Evolutionary conservation across 805 yeast species (phyloP), one percentile per base, ranked within the genome.

Genomic region (Metschnikowia lachancei): DNA sequence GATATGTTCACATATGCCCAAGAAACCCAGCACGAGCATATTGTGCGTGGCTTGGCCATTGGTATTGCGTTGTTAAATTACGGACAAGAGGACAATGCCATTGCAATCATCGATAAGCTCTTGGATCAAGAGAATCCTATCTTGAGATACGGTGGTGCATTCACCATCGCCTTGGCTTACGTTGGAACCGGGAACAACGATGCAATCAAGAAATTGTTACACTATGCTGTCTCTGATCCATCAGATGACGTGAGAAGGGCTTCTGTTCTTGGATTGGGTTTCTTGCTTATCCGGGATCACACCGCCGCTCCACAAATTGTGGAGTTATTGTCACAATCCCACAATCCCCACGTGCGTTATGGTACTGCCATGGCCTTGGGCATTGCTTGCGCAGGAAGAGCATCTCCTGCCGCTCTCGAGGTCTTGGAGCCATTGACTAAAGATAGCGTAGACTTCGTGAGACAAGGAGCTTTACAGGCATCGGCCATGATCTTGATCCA

Each of bases 361-460:
- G 99, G 99, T 72, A 87, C 97, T 28, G 96, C 98, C 1, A 75
- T 94, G 81, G 99, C 99, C 0, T 77, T 94, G 53, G 99, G 97
- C 69, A 87, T 94, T 52, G 82, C 98, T 3, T 91, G 98, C 75
- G 97, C 97, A 19, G 99, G 99, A 39, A 84, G 94, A 62, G 94
- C 91, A 3, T 72, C 87, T 45, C 81, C 83, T 48, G 83, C 92
- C 33, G 98, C 99, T 0, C 78, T 94, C 53, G 96, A 90, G 49
- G 90, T 94, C 14, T 77, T 94, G 54, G 95, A 88, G 69, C 96
- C 97, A 29, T 78, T 94, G 72, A 81, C 92, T 22, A 88, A 87
- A 61, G 99, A 94, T 67, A 82, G 96, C 1, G 95, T 90, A 36
- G 99, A 94, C 67, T 94, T 92, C 70, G 99, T 94, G 36, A 87